Evolutionary conservation across 257 asterid species (phyloP).

Genomic region (Sherardia arvensis): DNA sequence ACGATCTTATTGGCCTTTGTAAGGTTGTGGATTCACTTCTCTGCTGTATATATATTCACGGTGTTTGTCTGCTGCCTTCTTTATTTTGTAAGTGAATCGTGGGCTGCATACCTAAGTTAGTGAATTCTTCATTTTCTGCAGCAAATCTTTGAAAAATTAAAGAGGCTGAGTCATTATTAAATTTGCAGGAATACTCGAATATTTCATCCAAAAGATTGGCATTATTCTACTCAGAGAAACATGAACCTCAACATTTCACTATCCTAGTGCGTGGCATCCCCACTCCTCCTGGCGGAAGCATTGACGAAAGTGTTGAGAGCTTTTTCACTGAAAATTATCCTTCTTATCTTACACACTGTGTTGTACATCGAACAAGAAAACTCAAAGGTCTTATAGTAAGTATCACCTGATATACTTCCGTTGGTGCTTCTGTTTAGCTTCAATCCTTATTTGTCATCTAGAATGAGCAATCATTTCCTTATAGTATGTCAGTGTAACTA

Average conservation of each 20-base stretch:
- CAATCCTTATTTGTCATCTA: neutral
- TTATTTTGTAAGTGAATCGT: slow-evolving; percentile 63
- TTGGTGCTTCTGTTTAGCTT: neutral
- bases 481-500: neutral
- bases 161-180: slow-evolving; percentile 14
- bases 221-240: slow-evolving; percentile 63
- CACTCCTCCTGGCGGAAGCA: slow-evolving; percentile 44
- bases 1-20: slow-evolving; percentile 25
- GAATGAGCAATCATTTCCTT: neutral
- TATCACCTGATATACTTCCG: slow-evolving; percentile 6
- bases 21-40: slow-evolving; percentile 98
- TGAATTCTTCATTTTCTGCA: slow-evolving; percentile 3
- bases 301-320: slow-evolving; percentile 67
- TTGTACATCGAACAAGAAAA: slow-evolving; percentile 67
- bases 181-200: slow-evolving; percentile 73
- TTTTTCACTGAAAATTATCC: slow-evolving; percentile 75
- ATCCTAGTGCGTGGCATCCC: slow-evolving; percentile 93
- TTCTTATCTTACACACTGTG: slow-evolving; percentile 79
- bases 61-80: slow-evolving; percentile 94
- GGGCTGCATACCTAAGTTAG: slow-evolving; percentile 2
- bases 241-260: slow-evolving; percentile 69
- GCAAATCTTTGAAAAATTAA: slow-evolving; percentile 2
- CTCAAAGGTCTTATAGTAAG: slow-evolving; percentile 78
- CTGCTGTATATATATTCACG: slow-evolving; percentile 78
- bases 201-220: slow-evolving; percentile 66